Evolutionary conservation across 768 basidiomycete species (phyloP), one percentile per base, ranked within the genome.

Genomic region (Phallus indusiatus): DNA sequence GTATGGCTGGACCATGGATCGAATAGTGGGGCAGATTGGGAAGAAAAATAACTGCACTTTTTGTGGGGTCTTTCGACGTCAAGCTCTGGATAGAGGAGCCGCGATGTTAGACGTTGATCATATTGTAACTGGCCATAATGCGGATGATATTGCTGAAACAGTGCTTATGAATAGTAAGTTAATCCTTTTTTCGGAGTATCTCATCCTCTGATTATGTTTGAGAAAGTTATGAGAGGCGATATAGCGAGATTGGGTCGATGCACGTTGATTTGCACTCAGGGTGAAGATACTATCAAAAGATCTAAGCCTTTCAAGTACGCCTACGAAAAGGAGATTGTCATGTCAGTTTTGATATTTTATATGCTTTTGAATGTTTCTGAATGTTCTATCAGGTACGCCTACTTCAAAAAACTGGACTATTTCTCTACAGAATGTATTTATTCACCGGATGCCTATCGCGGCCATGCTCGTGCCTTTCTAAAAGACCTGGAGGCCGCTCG

Each of bases 221-320:
- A 62, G 34, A 24, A 28, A 99, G 95, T 98, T 61, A 95, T 99
- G 86, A 84, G 96, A 49, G 96, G 96, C 7, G 96, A 99, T 71
- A 93, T 98, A 52, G 91, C 94, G 16, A 82, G 96, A 42, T 78
- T 99, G 12, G 90, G 91, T 3, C 80, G 96, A 54, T 98, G 96
- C 72, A 98, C 95, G 0, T 77, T 85, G 42, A 94, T 99, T 61
- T 95, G 92, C 60, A 99, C 96, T 0, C 85, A 93, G 69, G 93
- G 93, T 46, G 95, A 96, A 69, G 93, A 96, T 67, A 94, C 93
- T 1, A 97, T 98, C 70, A 91, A 85, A 70, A 82, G 96, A 59
- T 94, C 90, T 53, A 99, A 99, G 73, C 96, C 96, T n/a, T 98
- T 99, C 80, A 98, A 97, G 70, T 99, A 98, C 68, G 88, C 93